phyloP scores from a whole-genome alignment of 257 asterid species.

The Solanum chaucha region DNA sequence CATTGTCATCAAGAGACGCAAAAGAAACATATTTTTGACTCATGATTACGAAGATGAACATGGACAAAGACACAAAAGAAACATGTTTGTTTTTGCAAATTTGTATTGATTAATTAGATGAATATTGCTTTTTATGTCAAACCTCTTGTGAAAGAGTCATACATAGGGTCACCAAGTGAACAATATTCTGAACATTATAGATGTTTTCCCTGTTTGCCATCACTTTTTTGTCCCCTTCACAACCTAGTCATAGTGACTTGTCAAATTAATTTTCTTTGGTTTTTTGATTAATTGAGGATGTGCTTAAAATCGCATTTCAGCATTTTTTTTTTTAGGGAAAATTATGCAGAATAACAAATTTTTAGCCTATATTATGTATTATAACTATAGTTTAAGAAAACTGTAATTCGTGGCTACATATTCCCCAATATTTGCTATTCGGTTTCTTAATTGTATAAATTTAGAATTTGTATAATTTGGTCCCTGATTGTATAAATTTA shows the following conservation, averaged over 20 bases:
- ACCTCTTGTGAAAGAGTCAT: neutral
- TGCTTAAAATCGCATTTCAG: neutral
- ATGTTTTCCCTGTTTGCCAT: neutral
- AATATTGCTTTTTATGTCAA: neutral
- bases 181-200: neutral
- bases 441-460: too few species aligned
- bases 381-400: too few species aligned
- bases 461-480: too few species aligned
- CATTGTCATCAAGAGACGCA: neutral
- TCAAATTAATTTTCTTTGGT: neutral
- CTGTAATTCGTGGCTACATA: too few species aligned
- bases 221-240: neutral
- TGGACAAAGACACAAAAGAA: neutral
- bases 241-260: neutral
- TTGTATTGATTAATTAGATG: neutral
- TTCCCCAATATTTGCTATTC: too few species aligned
- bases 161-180: neutral
- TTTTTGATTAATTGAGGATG: neutral
- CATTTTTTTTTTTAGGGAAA: neutral
- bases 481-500: too few species aligned
- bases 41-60: neutral
- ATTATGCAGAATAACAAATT: too few species aligned
- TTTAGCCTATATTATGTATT: too few species aligned
- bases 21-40: neutral
- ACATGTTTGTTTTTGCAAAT: neutral